Evolutionary conservation across 2,329 filamentous ascomycete genomes (phyloP).

Genomic region (Magnaporthiopsis incrustans): DNA sequence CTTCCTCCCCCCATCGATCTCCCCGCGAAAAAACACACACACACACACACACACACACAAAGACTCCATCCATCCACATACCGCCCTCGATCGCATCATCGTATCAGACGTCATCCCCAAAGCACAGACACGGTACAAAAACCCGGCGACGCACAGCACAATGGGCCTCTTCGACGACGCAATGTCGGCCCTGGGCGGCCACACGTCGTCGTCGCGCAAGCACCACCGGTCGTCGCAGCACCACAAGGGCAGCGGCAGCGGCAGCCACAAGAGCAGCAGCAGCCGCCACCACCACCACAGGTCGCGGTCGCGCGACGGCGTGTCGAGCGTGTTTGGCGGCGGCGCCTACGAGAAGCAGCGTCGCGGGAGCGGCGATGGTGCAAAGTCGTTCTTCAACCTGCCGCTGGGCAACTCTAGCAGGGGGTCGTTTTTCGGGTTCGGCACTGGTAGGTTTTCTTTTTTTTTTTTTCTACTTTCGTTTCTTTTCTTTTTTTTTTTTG

Average conservation of each 20-base stretch:
- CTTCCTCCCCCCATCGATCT: no score
- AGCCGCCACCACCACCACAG: constrained; percentile 23
- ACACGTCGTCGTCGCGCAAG: constrained; percentile 16
- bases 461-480: no score
- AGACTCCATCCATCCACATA: no score
- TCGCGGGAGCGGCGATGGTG: constrained; percentile 22
- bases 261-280: constrained; percentile 21
- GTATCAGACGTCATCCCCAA: background rate
- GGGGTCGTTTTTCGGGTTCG: constrained; percentile 34
- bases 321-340: constrained; percentile 13
- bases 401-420: constrained; percentile 32
- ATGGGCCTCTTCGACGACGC: constrained; percentile 28
- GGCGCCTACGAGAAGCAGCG: constrained; percentile 27
- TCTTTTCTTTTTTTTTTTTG: no score
- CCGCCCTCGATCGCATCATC: no score
- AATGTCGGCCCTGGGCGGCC: constrained; percentile 21
- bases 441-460: constrained; percentile 25
- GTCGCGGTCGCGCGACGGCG: constrained; percentile 22
- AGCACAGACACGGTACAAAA: background rate
- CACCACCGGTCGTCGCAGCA: constrained; percentile 10
- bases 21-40: no score
- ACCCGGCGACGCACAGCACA: no score
- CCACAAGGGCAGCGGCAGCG: constrained; percentile 12
- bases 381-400: constrained; percentile 30
- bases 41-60: no score